These are phyloP conservation scores for Pezicula carpinea DNA, from an alignment of 2,329 filamentous ascomycete species.

Conservation along the genomic window DNA sequence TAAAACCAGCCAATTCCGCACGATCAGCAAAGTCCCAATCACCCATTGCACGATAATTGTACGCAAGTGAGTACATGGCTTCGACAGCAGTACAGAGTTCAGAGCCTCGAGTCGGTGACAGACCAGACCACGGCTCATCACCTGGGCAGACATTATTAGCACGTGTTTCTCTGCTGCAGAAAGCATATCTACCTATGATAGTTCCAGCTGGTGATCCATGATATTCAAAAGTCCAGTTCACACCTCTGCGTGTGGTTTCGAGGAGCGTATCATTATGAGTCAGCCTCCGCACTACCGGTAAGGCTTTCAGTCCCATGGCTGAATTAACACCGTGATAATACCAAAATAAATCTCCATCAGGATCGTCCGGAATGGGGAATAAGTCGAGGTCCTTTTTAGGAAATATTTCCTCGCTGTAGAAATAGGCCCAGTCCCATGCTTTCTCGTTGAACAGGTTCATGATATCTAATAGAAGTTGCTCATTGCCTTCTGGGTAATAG, in stretches of 20 bases:
- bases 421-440: constrained; percentile 17
- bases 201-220: constrained; percentile 38
- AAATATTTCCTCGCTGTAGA: constrained; percentile 17
- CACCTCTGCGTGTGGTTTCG: constrained; percentile 32
- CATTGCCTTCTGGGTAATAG: constrained; percentile 21
- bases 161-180: neutral
- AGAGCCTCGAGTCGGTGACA: constrained; percentile 20
- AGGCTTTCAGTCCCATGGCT: constrained; percentile 33
- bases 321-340: constrained; percentile 35
- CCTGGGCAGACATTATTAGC: constrained; percentile 15
- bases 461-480: constrained; percentile 24
- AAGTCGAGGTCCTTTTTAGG: constrained; percentile 8
- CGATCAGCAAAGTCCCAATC: constrained; percentile 41
- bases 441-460: constrained; percentile 22
- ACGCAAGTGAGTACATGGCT: constrained; percentile 29
- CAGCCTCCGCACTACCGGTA: constrained; percentile 36
- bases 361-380: constrained; percentile 4
- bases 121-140: constrained; percentile 31
- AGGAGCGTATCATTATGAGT: constrained; percentile 32
- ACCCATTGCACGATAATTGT: constrained; percentile 31
- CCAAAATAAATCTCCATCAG: constrained; percentile 7
- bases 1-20: constrained; percentile 49
- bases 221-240: constrained; percentile 33
- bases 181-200: constrained; percentile 33
- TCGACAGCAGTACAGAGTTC: constrained; percentile 33